Evolutionary conservation across 352 stramenopile genomes (phyloP), one percentile per base, ranked within the genome.

Genomic region (Phytophthora multivora): DNA sequence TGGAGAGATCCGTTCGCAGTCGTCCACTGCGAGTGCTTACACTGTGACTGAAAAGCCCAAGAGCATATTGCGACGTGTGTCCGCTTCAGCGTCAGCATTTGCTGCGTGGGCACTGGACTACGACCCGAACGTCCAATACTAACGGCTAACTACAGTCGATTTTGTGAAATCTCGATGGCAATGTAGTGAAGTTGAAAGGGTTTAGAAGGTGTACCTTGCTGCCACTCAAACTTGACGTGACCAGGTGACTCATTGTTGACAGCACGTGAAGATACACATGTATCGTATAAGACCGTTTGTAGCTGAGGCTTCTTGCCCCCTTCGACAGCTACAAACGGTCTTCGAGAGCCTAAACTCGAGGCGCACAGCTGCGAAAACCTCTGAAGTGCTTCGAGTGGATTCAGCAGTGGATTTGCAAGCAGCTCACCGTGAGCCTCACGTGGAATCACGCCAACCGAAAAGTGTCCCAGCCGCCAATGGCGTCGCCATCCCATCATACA

Each of bases 371-470:
- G 28, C 28, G 28, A 33, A n/a, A 31, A 10, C 26, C 26, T 31
- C 26, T 8, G 26, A 31, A 33, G 10, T 4, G 26, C 28, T 12
- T 11, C 28, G 10, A 40, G 35, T 40, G 35, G 35, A 40, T 40
- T 19, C 33, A 39, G 33, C 33, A 39, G 35, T 40, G 19, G 40
- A 47, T 47, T 47, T 47, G 18, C 15, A 23, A 21, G 31, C 18
- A 13, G 23, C 16, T 57, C n/a, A n/a, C n/a, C n/a, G n/a, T n/a
- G n/a, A n/a, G n/a, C n/a, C n/a, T n/a, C n/a, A 33, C 28, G 1
- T 33, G 28, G 28, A 33, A 33, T 33, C 28, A 57, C 50, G 50
- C 50, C 50, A 45, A 19, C 9, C 12, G 35, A 16, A 36, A 57
- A 38, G 39, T 57, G 35, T 57, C 50, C 25, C 50, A 57, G 26